Evolutionary conservation across 257 asterid species (phyloP), one percentile per base, ranked within the genome.

Genomic region (Solanum virginianum): DNA sequence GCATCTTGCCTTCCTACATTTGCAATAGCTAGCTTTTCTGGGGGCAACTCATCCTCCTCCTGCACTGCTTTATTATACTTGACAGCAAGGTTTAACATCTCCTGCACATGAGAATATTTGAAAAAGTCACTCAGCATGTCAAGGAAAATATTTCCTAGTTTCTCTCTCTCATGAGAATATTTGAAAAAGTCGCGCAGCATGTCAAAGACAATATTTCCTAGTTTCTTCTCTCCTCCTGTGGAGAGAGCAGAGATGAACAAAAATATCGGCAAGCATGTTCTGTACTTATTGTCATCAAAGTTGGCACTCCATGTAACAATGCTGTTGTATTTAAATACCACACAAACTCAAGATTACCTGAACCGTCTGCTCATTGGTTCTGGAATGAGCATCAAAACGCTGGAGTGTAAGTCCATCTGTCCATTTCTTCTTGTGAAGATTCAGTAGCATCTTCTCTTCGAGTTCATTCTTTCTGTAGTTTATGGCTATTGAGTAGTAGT

Each of bases 1-100:
- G 99, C 99, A 70, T 95, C 99, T 89, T 94, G 99, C 87, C 96
- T 95, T 83, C 99, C 99, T 86, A 95, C 98, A 20, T 95, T 95
- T 26, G 97, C 99, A 53, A 95, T 94, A 15, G 95, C 99, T 24
- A 97, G 90, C 89, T 95, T 95, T 81, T 97, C 99, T 5, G 98
- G 99, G 8, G 98, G 84, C 89, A 97, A 86, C 91, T 97, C 98
- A 62, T 95, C 99, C 88, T 97, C 99, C 63, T 97, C 98, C 87
- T 94, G 98, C 62, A 95, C 99, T n/a, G 98, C 98, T 89, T 95
- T 97, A 41, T 97, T 97, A 63, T 97, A 97, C 86, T 95, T 97
- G 84, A 87, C 84, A 11, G 95, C 98, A 36, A 97, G 87, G 80
- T 88, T 92, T 74, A 97, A 91, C 98, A 95, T 97, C 88, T 97